Evolutionary conservation across 2,329 filamentous ascomycete species (phyloP).

Genomic region (Calonectria ilicicola): DNA sequence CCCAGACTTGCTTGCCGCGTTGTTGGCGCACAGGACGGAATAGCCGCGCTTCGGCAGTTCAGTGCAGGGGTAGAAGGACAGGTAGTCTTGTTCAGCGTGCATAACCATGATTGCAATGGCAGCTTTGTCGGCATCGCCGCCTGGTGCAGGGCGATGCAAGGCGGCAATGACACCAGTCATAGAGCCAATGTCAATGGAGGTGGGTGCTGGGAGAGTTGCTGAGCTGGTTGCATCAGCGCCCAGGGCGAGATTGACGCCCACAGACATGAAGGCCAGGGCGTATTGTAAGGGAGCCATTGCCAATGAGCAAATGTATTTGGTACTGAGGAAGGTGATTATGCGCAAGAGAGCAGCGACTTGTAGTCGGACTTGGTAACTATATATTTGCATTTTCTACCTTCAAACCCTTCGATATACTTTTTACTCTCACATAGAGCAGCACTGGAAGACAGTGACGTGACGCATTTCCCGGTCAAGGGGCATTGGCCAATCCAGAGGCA

Average conservation of each 20-base stretch:
- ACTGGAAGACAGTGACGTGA: neutral
- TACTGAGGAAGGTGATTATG: neutral
- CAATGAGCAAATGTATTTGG: no score
- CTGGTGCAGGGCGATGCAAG: neutral
- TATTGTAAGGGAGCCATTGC: neutral
- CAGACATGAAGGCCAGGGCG: neutral
- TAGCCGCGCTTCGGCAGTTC: constrained; percentile 5
- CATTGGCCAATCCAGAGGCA: neutral
- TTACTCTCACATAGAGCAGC: neutral
- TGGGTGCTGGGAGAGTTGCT: neutral
- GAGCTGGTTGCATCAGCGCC: neutral
- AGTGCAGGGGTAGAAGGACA: constrained; percentile 2
- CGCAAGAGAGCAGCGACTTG: neutral
- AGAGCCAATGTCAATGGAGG: neutral
- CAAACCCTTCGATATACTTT: neutral
- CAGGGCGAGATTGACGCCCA: neutral
- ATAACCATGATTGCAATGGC: constrained; percentile 3
- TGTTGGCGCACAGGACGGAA: neutral
- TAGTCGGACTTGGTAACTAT: neutral
- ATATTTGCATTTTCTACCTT: neutral
- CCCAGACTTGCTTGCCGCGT: constrained; percentile 8
- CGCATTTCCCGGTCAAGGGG: neutral
- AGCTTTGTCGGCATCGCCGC: constrained; percentile 1
- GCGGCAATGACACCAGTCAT: neutral
- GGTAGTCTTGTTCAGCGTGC: constrained; percentile 1